A percentile compares a stretch with the other conserved stretches of the same genome.
phyloP scores from a whole-genome alignment of 495 filamentous ascomycete species.

The Rhypophila decipiens region DNA sequence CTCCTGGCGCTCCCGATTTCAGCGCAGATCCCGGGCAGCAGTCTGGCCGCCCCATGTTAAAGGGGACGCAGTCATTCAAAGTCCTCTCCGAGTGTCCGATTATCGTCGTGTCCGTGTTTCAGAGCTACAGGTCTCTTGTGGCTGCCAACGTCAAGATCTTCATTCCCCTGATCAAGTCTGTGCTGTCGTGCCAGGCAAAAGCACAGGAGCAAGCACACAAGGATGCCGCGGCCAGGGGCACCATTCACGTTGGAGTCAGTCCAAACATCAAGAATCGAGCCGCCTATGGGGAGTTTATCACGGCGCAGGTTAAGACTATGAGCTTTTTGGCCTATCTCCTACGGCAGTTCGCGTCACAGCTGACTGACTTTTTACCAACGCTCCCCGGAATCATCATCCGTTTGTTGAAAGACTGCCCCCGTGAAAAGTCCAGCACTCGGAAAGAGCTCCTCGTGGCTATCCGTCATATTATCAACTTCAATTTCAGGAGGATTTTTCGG shows the following conservation, averaged over 20 bases:
- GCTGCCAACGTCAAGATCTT: slow-evolving; percentile 83
- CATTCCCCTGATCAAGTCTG: slow-evolving; percentile 86
- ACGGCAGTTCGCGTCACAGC: slow-evolving; percentile 76
- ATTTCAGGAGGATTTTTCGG: slow-evolving; percentile 92
- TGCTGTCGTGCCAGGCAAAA: slow-evolving; percentile 81
- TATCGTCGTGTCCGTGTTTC: slow-evolving; percentile 97
- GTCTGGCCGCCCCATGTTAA: slow-evolving; percentile 68
- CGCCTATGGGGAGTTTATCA: slow-evolving; percentile 96
- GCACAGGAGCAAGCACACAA: slow-evolving; percentile 89
- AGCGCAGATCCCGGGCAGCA: slow-evolving; percentile 72
- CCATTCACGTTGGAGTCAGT: slow-evolving; percentile 88
- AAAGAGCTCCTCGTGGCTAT: slow-evolving; percentile 97
- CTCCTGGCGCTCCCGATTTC: slow-evolving; percentile 45
- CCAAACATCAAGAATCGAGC: slow-evolving; percentile 88
- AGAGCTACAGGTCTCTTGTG: slow-evolving; percentile 76
- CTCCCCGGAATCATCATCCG: slow-evolving; percentile 89
- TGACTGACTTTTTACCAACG: slow-evolving; percentile 81
- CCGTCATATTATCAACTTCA: slow-evolving; percentile 98
- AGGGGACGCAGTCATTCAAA: slow-evolving; percentile 98
- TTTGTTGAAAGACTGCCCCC: slow-evolving; percentile 84
- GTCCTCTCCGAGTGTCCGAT: slow-evolving; percentile 97
- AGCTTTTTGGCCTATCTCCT: slow-evolving; percentile 94
- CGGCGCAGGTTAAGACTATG: slow-evolving; percentile 98
- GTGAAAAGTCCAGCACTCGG: slow-evolving; percentile 85
- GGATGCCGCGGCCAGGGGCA: slow-evolving; percentile 66